These are phyloP conservation scores for Globisporangium solare DNA, from an alignment of 352 stramenopile genomes.

Conservation along the genomic window DNA sequence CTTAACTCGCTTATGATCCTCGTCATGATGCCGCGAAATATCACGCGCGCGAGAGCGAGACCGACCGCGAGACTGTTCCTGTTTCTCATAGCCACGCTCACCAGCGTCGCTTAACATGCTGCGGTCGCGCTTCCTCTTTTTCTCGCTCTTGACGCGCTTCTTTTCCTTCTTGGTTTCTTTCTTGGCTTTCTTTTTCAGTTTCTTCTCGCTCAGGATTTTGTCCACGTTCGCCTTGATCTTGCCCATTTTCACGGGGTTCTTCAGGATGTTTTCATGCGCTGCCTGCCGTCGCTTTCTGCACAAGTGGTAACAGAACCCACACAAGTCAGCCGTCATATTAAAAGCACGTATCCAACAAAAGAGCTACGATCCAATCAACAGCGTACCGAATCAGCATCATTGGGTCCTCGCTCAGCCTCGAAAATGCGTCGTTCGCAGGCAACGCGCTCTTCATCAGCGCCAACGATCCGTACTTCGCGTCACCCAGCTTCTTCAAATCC, in stretches of 20 bases:
- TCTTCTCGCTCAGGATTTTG: slow-evolving; percentile 75
- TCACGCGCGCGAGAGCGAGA: slow-evolving; percentile 6
- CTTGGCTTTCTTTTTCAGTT: slow-evolving; percentile 60
- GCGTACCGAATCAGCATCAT: slow-evolving; percentile 92
- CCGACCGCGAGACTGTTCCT: background rate
- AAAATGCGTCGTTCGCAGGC: slow-evolving; percentile 90
- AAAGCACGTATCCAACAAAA: slow-evolving; percentile 1
- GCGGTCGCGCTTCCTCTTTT: slow-evolving; percentile 32
- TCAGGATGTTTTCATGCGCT: slow-evolving; percentile 79
- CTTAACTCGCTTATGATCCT: background rate
- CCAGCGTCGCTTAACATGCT: slow-evolving; percentile 11
- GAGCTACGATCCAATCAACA: slow-evolving; percentile 1
- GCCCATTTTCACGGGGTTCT: slow-evolving; percentile 89
- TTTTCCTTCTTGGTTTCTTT: slow-evolving; percentile 69
- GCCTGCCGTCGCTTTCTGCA: slow-evolving; percentile 64
- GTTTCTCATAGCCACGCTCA: slow-evolving; percentile 4
- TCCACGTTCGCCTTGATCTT: slow-evolving; percentile 82
- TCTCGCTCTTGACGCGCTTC: slow-evolving; percentile 26
- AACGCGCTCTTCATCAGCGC: slow-evolving; percentile 44
- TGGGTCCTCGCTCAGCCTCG: slow-evolving; percentile 92
- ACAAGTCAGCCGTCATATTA: background rate
- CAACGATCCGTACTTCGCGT: slow-evolving; percentile 65
- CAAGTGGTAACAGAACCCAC: background rate
- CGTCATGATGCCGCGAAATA: background rate
- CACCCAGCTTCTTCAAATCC: slow-evolving; percentile 46